A percentile compares a stretch with the other conserved stretches of the same genome.
Evolutionary conservation across 2,329 filamentous ascomycete genomes (phyloP).

Genomic region (Colletotrichum kahawae): DNA sequence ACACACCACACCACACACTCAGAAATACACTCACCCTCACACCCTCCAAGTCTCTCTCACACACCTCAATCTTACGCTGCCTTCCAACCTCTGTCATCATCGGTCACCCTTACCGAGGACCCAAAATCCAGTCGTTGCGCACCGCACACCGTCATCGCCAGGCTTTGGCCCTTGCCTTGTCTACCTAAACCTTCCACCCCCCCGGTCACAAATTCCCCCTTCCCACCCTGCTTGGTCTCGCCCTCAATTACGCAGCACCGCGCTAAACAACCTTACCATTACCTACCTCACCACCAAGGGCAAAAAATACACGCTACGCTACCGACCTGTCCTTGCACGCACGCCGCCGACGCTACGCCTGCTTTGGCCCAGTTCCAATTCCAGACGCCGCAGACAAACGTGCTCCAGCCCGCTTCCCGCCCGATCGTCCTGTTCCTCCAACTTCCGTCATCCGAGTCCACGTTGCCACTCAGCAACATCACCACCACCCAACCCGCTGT

Average conservation of each 20-base stretch:
- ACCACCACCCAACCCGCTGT: constrained; percentile 5
- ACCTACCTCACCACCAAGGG: neutral
- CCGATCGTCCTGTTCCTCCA: constrained; percentile 17
- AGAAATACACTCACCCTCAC: neutral
- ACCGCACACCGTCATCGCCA: constrained; percentile 15
- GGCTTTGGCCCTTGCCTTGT: neutral
- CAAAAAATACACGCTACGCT: neutral
- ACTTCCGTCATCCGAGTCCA: constrained; percentile 21
- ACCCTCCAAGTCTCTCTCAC: neutral
- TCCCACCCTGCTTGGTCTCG: constrained; percentile 7
- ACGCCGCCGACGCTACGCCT: neutral
- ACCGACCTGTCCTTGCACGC: neutral
- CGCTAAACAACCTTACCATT: neutral
- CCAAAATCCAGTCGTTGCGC: neutral
- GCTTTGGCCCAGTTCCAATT: neutral
- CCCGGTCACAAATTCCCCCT: neutral
- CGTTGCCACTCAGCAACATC: constrained; percentile 18
- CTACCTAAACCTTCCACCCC: constrained; percentile 8
- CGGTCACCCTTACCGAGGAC: neutral
- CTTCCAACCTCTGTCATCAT: constrained; percentile 18
- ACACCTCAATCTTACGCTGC: neutral
- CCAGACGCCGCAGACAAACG: neutral
- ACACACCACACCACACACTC: neutral
- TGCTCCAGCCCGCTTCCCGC: constrained; percentile 10
- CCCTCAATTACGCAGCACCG: neutral